These are phyloP conservation scores for Daldinia sp. DNA, from an alignment of 2,329 filamentous ascomycete genomes.

Conservation along the genomic window DNA sequence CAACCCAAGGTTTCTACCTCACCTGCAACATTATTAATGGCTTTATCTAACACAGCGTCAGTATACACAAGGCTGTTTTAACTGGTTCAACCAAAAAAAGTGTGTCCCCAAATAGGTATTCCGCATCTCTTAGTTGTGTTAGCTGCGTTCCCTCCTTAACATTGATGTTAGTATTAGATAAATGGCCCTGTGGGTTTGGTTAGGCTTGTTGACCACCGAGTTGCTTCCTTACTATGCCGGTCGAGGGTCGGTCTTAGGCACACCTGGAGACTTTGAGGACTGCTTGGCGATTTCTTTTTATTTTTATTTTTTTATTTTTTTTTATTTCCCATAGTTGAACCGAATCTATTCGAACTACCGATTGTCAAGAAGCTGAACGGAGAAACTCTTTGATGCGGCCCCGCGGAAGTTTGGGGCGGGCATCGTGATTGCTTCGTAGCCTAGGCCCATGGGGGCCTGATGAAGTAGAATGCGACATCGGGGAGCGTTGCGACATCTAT, in stretches of 20 bases:
- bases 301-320: too few relatives aligned
- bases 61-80: conserved; percentile 22
- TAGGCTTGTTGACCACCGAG: background rate
- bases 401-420: background rate
- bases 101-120: conserved; percentile 1
- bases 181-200: background rate
- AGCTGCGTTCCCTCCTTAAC: background rate
- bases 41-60: conserved; percentile 23
- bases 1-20: conserved; percentile 17
- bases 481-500: background rate
- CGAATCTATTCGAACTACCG: background rate
- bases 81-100: background rate
- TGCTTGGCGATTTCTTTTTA: background rate
- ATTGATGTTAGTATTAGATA: conserved; percentile 1
- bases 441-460: background rate
- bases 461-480: background rate
- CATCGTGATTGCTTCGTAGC: background rate
- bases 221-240: background rate
- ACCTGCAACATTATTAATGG: background rate
- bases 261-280: background rate
- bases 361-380: background rate
- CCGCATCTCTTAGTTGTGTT: background rate
- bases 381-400: background rate
- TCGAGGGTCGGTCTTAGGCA: background rate
- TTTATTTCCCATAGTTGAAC: background rate